Base-by-base conservation (phyloP, 2,329 filamentous ascomycete genomes). In the Botrytis sinoallii region DNA sequence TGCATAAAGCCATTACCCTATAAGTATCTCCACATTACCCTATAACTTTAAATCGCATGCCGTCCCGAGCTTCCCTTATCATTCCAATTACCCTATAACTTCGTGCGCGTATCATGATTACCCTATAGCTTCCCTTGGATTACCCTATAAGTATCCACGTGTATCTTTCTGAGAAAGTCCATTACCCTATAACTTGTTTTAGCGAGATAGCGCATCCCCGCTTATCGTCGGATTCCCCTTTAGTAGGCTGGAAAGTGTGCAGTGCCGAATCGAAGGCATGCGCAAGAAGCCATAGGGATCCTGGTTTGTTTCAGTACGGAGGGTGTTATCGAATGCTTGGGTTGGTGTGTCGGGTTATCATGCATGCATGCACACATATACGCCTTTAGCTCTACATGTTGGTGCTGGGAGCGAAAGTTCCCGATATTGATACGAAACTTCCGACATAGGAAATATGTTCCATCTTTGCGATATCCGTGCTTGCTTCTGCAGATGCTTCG, bases 111-210 rank as follows among this genome's bases (percentile, higher is more conserved):
- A 61, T 38, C 35, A 61, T 38, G 20, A 61, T 61, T 61, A 61
- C 59, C 59, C 59, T 61, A 61, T 61, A 40, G 12, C 35, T 64
- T 44, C 25, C 9, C n/a, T 1, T 8, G 9, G 16, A 44, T 64
- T 44, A 64, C 61, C 40, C 61, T 44, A 44, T 65, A 44, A 22
- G 18, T 44, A 65, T 65, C 61, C 61, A 65, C 61, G 40, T 46
- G 40, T 65, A 46, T 46, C 61, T 64, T 20, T 20, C 25, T 7
- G 7, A 3, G n/a, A 8, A 32, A 29, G 52, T 7, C 20, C 38
- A 64, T 64, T 64, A 64, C 61, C 61, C 61, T 64, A 64, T 64
- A 64, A 42, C 61, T 22, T 29, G 2, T n/a, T 10, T 10, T 42
- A n/a, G 38, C 61, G 38, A 64, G 32, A 35, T 35, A 60, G 29